Evolutionary conservation across 2,329 filamentous ascomycete species (phyloP).

Genomic region (Tricladium varicosporioides): DNA sequence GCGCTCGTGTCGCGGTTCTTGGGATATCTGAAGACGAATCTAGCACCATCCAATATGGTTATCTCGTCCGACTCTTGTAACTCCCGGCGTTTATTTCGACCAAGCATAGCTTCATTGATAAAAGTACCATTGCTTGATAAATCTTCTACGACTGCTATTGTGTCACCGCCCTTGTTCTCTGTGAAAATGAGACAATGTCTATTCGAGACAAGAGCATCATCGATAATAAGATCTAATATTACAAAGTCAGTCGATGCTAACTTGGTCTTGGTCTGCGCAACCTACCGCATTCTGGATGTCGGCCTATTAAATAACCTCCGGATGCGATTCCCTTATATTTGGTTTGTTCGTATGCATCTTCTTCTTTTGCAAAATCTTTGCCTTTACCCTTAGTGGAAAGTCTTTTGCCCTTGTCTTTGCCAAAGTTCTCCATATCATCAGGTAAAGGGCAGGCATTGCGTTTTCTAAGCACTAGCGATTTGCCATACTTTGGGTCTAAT

Average conservation of each 20-base stretch:
- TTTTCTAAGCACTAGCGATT: constrained; percentile 72
- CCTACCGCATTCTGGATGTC: constrained; percentile 91
- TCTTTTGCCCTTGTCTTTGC: constrained; percentile 36
- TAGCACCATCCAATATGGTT: constrained; percentile 77
- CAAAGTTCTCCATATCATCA: constrained; percentile 41
- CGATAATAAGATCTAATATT: constrained; percentile 66
- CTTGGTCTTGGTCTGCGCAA: constrained; percentile 22
- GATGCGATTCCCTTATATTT: constrained; percentile 63
- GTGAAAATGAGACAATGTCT: constrained; percentile 71
- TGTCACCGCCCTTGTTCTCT: constrained; percentile 56
- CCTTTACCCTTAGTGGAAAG: constrained; percentile 43
- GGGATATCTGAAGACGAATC: constrained; percentile 91
- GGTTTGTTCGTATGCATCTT: constrained; percentile 60
- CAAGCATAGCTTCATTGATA: constrained; percentile 87
- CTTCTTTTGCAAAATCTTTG: constrained; percentile 49
- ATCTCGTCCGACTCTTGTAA: constrained; percentile 90
- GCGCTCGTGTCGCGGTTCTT: constrained; percentile 68
- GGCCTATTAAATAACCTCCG: constrained; percentile 85
- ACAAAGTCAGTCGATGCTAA: constrained; percentile 2
- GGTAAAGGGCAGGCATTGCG: constrained; percentile 67
- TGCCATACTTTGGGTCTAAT: constrained; percentile 67
- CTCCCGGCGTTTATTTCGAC: constrained; percentile 87
- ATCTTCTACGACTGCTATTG: constrained; percentile 80
- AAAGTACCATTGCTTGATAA: constrained; percentile 95
- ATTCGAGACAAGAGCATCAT: constrained; percentile 82